Conservation (phyloP, 495 filamentous ascomycete species). For the Diplogelasinospora grovesii region DNA sequence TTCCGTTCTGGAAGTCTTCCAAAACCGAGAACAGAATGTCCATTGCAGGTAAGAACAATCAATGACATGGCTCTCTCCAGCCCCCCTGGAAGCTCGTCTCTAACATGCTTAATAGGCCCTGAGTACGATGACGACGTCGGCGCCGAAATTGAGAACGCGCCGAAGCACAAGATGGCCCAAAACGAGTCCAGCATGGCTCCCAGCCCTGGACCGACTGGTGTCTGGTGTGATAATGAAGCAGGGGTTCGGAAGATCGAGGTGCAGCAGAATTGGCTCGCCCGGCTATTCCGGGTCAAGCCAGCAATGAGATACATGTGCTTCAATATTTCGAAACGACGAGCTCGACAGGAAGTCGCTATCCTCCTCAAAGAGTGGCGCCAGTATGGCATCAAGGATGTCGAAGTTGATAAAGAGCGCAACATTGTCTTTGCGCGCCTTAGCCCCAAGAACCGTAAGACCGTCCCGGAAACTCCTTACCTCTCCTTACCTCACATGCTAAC, state of each 20-base stretch:
- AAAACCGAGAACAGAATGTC: conserved; percentile 32
- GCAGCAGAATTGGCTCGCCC: conserved; percentile 76
- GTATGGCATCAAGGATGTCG: conserved; percentile 70
- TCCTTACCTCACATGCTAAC: conserved; percentile 18
- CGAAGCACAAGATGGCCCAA: conserved; percentile 5
- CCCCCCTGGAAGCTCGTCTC: no score
- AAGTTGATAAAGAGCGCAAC: conserved; percentile 64
- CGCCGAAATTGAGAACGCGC: conserved; percentile 8
- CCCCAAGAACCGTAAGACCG: conserved; percentile 71
- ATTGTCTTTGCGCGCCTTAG: conserved; percentile 71
- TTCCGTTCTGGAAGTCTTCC: conserved; percentile 40
- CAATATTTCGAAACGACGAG: conserved; percentile 56
- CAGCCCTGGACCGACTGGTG: conserved; percentile 3
- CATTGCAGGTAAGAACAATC: conserved; percentile 25
- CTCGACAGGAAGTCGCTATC: conserved; percentile 64
- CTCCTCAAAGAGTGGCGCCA: conserved; percentile 72
- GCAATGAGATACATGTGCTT: conserved; percentile 68
- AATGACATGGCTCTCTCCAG: background rate
- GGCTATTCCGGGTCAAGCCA: conserved; percentile 84
- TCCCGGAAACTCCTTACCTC: conserved; percentile 9
- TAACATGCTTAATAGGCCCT: background rate
- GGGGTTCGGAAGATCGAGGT: conserved; percentile 45
- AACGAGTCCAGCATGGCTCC: conserved; percentile 1
- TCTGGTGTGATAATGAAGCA: conserved; percentile 18
- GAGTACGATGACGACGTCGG: conserved; percentile 8